Evolutionary conservation across 2,329 filamentous ascomycete species (phyloP).

Genomic region (Phoma sp.): DNA sequence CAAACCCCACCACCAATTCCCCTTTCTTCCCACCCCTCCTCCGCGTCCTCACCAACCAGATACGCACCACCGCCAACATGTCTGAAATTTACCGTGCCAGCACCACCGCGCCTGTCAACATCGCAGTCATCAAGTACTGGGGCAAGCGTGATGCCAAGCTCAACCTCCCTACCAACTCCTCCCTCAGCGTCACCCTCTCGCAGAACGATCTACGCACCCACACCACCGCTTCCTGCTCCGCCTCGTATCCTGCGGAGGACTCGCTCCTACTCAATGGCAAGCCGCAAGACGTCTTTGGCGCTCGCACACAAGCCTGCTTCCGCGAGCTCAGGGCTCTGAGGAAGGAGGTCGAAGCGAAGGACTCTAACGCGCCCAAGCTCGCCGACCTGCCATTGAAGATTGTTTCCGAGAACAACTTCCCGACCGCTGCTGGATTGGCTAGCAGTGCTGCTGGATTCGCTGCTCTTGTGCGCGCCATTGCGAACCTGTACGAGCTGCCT

Average conservation of each 20-base stretch:
- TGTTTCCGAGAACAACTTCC: conserved; percentile 98
- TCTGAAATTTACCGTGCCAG: conserved; percentile 80
- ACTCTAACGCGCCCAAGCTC: conserved; percentile 81
- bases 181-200: conserved; percentile 93
- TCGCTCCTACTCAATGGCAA: conserved; percentile 87
- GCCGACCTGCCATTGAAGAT: conserved; percentile 78
- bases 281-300: conserved; percentile 81
- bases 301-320: conserved; percentile 94
- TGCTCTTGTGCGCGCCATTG: conserved; percentile 79
- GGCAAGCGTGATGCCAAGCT: conserved; percentile 93
- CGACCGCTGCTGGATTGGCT: conserved; percentile 87
- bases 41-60: conserved; percentile 8
- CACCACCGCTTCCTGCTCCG: conserved; percentile 91
- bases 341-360: conserved; percentile 71
- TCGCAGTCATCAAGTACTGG: conserved; percentile 99
- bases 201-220: conserved; percentile 93
- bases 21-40: conserved; percentile 13
- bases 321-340: conserved; percentile 81
- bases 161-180: conserved; percentile 97
- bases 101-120: conserved; percentile 97
- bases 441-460: conserved; percentile 70
- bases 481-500: conserved; percentile 86
- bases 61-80: conserved; percentile 38
- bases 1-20: conserved; percentile 24
- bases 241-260: conserved; percentile 66